These are phyloP conservation scores for Piloderma croceum DNA, from an alignment of 768 basidiomycete genomes.

Conservation along the genomic window DNA sequence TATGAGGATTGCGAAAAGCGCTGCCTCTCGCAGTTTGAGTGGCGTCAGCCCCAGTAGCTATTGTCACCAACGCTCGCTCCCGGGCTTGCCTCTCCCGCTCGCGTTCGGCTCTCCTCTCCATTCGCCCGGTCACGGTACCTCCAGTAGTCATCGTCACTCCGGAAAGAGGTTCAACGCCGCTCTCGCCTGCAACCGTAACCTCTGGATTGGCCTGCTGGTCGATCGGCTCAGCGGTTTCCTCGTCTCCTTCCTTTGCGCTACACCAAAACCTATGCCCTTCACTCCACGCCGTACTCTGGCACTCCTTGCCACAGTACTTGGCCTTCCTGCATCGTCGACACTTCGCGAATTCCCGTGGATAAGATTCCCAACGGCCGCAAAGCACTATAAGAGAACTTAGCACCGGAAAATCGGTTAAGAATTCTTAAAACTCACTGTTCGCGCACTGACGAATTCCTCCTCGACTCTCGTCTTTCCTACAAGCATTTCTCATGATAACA, in stretches of 20 bases:
- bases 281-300: slow-evolving; percentile 94
- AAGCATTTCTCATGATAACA: slow-evolving; percentile 99
- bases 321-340: slow-evolving; percentile 94
- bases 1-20: no score
- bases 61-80: no score
- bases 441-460: slow-evolving; percentile 97
- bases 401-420: slow-evolving; percentile 1
- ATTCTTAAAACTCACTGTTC: slow-evolving; percentile 62
- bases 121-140: slow-evolving; percentile 13
- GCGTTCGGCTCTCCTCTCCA: slow-evolving; percentile 34
- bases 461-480: slow-evolving; percentile 88
- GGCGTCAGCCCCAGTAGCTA: no score
- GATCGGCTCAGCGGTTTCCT: slow-evolving; percentile 22
- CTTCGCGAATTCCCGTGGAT: slow-evolving; percentile 94
- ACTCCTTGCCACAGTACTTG: slow-evolving; percentile 97
- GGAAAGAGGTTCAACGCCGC: slow-evolving; percentile 11
- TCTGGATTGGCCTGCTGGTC: slow-evolving; percentile 17
- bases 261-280: slow-evolving; percentile 97
- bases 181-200: slow-evolving; percentile 10
- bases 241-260: slow-evolving; percentile 54
- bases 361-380: slow-evolving; percentile 91
- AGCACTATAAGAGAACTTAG: slow-evolving; percentile 51
- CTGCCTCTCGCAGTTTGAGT: no score
- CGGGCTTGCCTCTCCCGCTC: slow-evolving; percentile 24
- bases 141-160: slow-evolving; percentile 7